Evolutionary conservation across 345 rosid genomes (phyloP).

Genomic region (Salix caprea): DNA sequence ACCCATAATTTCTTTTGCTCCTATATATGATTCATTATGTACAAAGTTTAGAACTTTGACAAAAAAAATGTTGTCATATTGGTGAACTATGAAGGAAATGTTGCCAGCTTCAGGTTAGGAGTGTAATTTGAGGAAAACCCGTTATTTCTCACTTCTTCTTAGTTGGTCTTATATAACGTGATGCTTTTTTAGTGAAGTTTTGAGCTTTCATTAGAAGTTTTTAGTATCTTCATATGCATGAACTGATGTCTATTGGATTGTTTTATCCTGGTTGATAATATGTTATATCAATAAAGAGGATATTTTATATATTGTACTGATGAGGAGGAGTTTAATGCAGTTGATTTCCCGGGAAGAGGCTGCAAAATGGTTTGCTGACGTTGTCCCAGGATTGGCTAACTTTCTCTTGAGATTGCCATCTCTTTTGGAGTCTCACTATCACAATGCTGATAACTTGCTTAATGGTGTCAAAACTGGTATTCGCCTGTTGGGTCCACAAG

Average conservation of each 20-base stretch:
- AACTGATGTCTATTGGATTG: not conserved
- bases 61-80: not conserved
- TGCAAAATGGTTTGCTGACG: slow-evolving; percentile 58
- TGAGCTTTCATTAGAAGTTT: not conserved
- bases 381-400: slow-evolving; percentile 59
- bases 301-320: not conserved
- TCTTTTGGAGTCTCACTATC: slow-evolving; percentile 64
- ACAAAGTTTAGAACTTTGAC: not conserved
- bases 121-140: not conserved
- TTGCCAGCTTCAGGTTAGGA: not conserved
- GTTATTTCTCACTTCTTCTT: not conserved
- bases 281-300: not conserved
- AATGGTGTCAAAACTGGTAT: slow-evolving; percentile 41
- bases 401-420: slow-evolving; percentile 61
- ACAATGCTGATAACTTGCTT: slow-evolving; percentile 35
- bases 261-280: not conserved
- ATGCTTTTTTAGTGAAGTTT: not conserved
- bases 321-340: slow-evolving; percentile 29
- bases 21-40: not conserved
- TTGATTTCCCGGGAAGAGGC: slow-evolving; percentile 44
- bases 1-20: not conserved
- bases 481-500: slow-evolving; percentile 55
- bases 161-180: not conserved
- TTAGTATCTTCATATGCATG: not conserved
- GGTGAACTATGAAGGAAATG: not conserved